These are phyloP conservation scores for Exophiala phaeomuriformis DNA, from an alignment of 2,329 filamentous ascomycete genomes.

Conservation along the genomic window DNA sequence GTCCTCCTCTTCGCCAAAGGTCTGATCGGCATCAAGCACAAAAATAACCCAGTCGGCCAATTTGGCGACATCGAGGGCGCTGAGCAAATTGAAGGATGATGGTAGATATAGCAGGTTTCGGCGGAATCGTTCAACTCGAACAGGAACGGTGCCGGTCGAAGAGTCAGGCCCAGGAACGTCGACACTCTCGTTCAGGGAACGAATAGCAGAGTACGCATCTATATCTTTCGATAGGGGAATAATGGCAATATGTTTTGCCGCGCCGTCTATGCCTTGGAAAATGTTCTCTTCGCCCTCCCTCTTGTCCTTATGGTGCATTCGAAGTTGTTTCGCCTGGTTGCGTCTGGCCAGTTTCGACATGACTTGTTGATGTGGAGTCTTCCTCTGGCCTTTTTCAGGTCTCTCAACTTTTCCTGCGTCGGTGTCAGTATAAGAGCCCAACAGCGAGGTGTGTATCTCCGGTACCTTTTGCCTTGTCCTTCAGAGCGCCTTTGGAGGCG, in stretches of 20 bases:
- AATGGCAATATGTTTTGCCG: constrained; percentile 79
- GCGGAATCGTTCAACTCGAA: constrained; percentile 83
- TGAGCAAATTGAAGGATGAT: constrained; percentile 63
- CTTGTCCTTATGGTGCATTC: constrained; percentile 73
- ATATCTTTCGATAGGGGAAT: constrained; percentile 72
- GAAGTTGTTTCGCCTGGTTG: constrained; percentile 89
- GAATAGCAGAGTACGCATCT: constrained; percentile 60
- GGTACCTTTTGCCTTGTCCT: constrained; percentile 75
- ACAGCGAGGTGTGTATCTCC: background rate
- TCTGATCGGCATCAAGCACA: constrained; percentile 70
- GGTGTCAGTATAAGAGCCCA: constrained; percentile 17
- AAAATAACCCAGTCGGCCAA: constrained; percentile 88
- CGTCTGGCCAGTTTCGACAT: constrained; percentile 95
- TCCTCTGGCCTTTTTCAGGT: constrained; percentile 62
- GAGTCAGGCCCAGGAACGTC: constrained; percentile 64
- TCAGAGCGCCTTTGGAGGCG: constrained; percentile 77
- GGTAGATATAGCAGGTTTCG: constrained; percentile 85
- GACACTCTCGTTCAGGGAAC: constrained; percentile 66
- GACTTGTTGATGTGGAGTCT: constrained; percentile 89
- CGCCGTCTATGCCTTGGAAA: constrained; percentile 79
- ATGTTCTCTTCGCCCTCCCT: constrained; percentile 71
- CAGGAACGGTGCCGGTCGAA: constrained; percentile 52
- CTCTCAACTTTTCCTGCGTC: constrained; percentile 63
- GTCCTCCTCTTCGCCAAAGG: constrained; percentile 80
- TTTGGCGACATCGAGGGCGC: constrained; percentile 75